Conservation (phyloP, 1,284 basidiomycete genomes). For the Meripilus lineatus region DNA sequence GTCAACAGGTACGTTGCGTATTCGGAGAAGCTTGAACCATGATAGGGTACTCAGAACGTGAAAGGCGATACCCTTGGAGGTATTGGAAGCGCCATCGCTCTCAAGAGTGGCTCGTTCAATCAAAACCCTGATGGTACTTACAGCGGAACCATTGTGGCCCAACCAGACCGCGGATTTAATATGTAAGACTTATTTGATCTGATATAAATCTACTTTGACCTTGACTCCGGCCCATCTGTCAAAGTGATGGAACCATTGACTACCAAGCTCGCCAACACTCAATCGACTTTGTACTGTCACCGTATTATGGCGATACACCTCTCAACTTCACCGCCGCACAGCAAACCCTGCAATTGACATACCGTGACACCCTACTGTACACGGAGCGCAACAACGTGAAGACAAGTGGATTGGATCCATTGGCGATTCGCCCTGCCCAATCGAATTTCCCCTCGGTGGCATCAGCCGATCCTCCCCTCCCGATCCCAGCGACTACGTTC, state of each 20-base stretch:
- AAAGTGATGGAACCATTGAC: conserved; percentile 48
- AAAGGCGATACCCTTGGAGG: conserved; percentile 33
- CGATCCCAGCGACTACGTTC: conserved; percentile 40
- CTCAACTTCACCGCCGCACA: conserved; percentile 48
- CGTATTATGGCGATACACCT: conserved; percentile 44
- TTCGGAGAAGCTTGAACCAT: too few relatives aligned
- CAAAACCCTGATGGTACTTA: conserved; percentile 28
- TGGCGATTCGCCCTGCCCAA: conserved; percentile 38
- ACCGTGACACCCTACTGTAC: conserved; percentile 50
- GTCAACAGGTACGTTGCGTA: conserved; percentile 24
- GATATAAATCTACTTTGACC: background rate
- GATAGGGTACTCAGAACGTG: conserved; percentile 9
- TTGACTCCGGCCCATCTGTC: background rate
- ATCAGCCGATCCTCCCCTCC: conserved; percentile 33
- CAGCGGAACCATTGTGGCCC: conserved; percentile 37
- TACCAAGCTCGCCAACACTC: conserved; percentile 55
- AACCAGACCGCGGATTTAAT: conserved; percentile 46
- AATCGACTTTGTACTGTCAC: conserved; percentile 54
- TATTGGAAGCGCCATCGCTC: conserved; percentile 32
- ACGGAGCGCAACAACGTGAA: conserved; percentile 44
- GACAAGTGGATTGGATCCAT: conserved; percentile 62
- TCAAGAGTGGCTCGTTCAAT: conserved; percentile 27
- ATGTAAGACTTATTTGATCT: conserved; percentile 21
- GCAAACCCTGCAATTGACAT: conserved; percentile 49
- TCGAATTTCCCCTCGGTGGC: conserved; percentile 24